A percentile compares a stretch with the other conserved stretches of the same genome.
These are phyloP conservation scores for Chamaecyparis obtusa DNA, from an alignment of 75 land plant genomes.

Conservation along the genomic window DNA sequence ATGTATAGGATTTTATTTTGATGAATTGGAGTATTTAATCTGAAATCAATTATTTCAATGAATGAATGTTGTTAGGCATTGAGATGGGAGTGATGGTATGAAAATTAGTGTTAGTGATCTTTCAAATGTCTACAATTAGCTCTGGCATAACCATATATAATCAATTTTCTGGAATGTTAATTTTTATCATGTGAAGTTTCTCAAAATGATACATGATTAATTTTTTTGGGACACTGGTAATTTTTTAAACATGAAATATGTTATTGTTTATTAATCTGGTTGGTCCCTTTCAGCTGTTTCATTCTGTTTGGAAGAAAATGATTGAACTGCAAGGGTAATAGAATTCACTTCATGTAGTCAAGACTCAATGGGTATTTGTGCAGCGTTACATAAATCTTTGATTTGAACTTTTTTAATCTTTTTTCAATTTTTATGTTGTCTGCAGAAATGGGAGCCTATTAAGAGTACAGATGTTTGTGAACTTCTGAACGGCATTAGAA, in stretches of 20 bases:
- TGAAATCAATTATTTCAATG: too few relatives aligned
- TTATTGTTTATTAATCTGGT: not conserved
- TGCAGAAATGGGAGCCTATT: not conserved
- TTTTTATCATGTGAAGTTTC: not conserved
- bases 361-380: not conserved
- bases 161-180: not conserved
- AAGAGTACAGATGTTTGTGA: constrained; percentile 5
- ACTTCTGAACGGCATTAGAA: not conserved
- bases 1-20: too few relatives aligned
- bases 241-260: not conserved
- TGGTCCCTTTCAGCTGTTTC: not conserved
- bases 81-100: too few relatives aligned
- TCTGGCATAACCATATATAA: not conserved
- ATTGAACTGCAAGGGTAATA: not conserved
- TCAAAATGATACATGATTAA: not conserved
- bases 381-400: not conserved
- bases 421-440: not conserved
- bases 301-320: not conserved
- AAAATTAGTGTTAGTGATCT: too few relatives aligned
- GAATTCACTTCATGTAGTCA: not conserved
- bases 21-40: too few relatives aligned
- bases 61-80: too few relatives aligned
- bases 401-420: not conserved
- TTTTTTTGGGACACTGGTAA: too few relatives aligned
- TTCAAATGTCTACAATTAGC: not conserved